Evolutionary conservation across 176 grass and related monocot genomes (phyloP).

Genomic region (Zoysia japonica): DNA sequence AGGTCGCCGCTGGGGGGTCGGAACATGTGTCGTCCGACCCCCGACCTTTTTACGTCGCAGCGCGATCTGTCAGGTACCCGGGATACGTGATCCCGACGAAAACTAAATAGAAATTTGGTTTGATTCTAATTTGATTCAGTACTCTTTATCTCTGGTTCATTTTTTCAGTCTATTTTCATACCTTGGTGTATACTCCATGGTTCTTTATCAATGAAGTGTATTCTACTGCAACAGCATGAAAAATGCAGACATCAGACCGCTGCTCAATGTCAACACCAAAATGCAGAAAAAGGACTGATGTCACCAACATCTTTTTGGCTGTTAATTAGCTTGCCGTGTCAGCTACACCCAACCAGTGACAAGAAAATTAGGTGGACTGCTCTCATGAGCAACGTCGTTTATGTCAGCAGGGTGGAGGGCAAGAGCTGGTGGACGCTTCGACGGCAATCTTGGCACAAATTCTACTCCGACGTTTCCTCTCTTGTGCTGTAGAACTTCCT

Average conservation of each 20-base stretch:
- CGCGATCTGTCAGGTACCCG: too few species aligned
- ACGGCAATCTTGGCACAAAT: constrained; percentile 15
- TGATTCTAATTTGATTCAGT: too few species aligned
- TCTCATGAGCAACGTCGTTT: not conserved
- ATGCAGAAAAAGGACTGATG: not conserved
- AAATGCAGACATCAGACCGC: not conserved
- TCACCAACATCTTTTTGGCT: not conserved
- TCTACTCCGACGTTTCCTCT: constrained; percentile 16
- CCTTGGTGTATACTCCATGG: too few species aligned
- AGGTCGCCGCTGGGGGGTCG: too few species aligned
- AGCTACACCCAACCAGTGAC: constrained; percentile 16
- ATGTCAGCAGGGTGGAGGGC: constrained; percentile 1
- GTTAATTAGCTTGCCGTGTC: constrained; percentile 25
- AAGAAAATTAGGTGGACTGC: not conserved
- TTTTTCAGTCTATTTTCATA: too few species aligned
- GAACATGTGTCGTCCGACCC: too few species aligned
- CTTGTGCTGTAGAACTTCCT: constrained; percentile 31
- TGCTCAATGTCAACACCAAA: not conserved
- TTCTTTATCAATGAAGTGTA: not conserved
- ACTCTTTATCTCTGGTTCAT: too few species aligned
- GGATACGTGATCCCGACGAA: too few species aligned
- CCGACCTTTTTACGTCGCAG: too few species aligned
- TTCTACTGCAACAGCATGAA: constrained; percentile 8
- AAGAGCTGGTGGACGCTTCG: constrained; percentile 24
- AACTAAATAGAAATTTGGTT: too few species aligned